Evolutionary conservation across 176 grass and related monocot genomes (phyloP), one percentile per base, ranked within the genome.

Genomic region (Cenchrus americanus): DNA sequence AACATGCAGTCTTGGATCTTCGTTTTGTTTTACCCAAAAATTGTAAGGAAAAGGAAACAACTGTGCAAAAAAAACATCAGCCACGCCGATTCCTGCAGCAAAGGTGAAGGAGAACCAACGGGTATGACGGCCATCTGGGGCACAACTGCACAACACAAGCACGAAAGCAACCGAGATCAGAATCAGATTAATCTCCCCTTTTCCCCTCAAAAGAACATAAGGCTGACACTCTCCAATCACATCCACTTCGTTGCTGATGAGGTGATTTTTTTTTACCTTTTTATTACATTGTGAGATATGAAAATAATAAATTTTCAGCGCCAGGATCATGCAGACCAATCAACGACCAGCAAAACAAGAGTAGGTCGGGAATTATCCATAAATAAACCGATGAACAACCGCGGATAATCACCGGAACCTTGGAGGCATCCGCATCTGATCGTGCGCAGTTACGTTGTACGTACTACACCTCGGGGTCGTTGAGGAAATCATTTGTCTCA

Each of bases 181-280:
- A 72, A 86, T 73, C 66, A 83, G 49, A 72, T 82, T 71, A 12
- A 65, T 50, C 71, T 62, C 27, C 65, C 12, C 51, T 89, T 76
- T 72, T 12, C 26, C n/a, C 73, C 88, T 90, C 84, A 67, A 90
- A 90, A 86, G 84, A 83, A 83, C 42, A 83, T 12, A 90, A 79
- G 79, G n/a, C 73, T 90, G 78, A 78, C 73, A n/a, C 27, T 76
- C 62, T 47, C 52, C 53, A 43, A 27, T 69, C 82, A 76, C 62
- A 7, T 70, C 67, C 68, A 2, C 69, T 42, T 69, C 10, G 22
- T 5, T 5, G 7, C 41, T 66, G 80, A 19, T 40, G 10, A 37
- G 81, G 7, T 61, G 11, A 41, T 62, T 62, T 30, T 30, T 30
- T 30, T 30, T 30, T 30, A 1, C 1, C 27, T 2, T 30, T 30